These are phyloP conservation scores for Ophiostoma australiae DNA, from an alignment of 2,329 filamentous ascomycete genomes.

Conservation along the genomic window DNA sequence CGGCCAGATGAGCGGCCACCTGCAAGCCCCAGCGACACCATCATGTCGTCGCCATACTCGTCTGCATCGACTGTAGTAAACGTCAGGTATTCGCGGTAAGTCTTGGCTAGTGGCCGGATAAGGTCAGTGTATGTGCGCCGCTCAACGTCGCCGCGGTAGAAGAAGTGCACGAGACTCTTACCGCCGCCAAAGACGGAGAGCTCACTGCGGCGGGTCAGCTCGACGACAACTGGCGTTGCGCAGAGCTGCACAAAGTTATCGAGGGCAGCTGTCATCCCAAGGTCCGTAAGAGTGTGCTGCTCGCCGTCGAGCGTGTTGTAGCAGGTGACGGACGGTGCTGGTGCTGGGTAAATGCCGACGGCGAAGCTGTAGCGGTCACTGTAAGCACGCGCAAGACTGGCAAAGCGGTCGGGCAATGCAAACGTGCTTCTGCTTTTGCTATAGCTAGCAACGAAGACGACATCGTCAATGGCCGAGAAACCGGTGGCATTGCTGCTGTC, in stretches of 20 bases:
- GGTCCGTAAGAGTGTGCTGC: conserved; percentile 34
- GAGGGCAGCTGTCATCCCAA: conserved; percentile 31
- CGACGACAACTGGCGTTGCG: conserved; percentile 39
- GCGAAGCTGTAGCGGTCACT: conserved; percentile 43
- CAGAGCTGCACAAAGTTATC: conserved; percentile 36
- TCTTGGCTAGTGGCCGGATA: conserved; percentile 41
- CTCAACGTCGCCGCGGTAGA: conserved; percentile 33
- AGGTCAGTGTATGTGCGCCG: conserved; percentile 36
- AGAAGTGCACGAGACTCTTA: conserved; percentile 35
- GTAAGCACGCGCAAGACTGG: conserved; percentile 35
- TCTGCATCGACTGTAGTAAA: conserved; percentile 45
- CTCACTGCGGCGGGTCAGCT: conserved; percentile 45
- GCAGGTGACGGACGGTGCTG: conserved; percentile 34
- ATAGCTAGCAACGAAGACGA: not conserved
- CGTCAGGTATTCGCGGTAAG: conserved; percentile 44
- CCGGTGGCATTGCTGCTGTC: not conserved
- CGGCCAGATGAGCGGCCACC: conserved; percentile 25
- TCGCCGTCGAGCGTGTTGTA: conserved; percentile 39
- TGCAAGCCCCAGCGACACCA: conserved; percentile 36
- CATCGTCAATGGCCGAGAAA: not conserved
- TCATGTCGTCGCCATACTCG: conserved; percentile 45
- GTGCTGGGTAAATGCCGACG: conserved; percentile 24
- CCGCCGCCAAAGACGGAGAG: conserved; percentile 32
- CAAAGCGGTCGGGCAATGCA: conserved; percentile 34
- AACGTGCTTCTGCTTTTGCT: conserved; percentile 14